Evolutionary conservation across 2,329 filamentous ascomycete genomes (phyloP), one percentile per base, ranked within the genome.

Genomic region (Dendrostoma leiphaemia): DNA sequence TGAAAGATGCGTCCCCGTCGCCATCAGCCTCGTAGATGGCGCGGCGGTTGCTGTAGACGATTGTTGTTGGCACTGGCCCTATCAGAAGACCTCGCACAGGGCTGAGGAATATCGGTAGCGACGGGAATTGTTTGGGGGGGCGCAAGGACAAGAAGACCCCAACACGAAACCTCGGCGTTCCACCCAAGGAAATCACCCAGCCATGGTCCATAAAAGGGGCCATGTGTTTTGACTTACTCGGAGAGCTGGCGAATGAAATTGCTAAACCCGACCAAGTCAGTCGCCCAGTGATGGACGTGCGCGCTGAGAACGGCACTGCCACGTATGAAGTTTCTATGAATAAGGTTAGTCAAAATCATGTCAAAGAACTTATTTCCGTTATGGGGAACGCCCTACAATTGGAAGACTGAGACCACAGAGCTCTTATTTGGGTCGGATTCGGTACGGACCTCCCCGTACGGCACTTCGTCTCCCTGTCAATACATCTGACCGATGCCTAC

Each of bases 261-360:
- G 0, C 66, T 62, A 70, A 71, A 74, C 2, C 71, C 72, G 67
- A 73, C 72, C 0, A 74, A 60, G 54, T 76, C 73, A 51, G 70
- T 71, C 17, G 69, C 62, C 40, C 71, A 76, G 51, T 76, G 73
- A 41, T 76, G 73, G 47, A 66, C 61, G 26, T 76, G 72, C 50
- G 71, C 72, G 28, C 65, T 71, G 51, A 76, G 67, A 6, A 76
- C 64, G 1, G 75, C 51, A 0, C 74, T 74, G 5, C 73, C 73
- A 0, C 60, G 64, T 10, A 75, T 61, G 26, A 76, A 70, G 56
- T 69, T 75, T 10, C 44, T 46, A 29, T 41, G 6, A 23, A 41
- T 8, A 37, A 7, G 4, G 37, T 40, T 21, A 41, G 38, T 5
- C 2, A 21, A 12, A 38, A 2, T 10, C 35, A 38, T 19, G 12